Conservation (phyloP, 1,284 basidiomycete genomes). For the Puccinia horiana region DNA sequence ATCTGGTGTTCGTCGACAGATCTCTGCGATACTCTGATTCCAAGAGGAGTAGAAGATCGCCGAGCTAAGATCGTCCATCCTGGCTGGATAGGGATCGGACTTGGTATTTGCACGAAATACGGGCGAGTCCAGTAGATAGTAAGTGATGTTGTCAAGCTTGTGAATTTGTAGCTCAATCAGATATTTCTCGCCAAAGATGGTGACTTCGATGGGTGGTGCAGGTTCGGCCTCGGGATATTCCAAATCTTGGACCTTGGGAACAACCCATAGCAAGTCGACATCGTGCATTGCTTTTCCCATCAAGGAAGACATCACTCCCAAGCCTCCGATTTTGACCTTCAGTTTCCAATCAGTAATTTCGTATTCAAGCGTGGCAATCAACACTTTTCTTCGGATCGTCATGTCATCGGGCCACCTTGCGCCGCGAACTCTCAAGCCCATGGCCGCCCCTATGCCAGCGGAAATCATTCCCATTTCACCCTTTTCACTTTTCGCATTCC, state of each 20-base stretch:
- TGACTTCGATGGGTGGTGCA: slow-evolving; percentile 75
- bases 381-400: slow-evolving; percentile 79
- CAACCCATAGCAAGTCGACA: slow-evolving; percentile 85
- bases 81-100: slow-evolving; percentile 86
- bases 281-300: slow-evolving; percentile 97
- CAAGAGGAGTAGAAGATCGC: slow-evolving; percentile 95
- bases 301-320: slow-evolving; percentile 91
- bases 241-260: slow-evolving; percentile 74
- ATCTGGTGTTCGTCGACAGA: slow-evolving; percentile 76
- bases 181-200: slow-evolving; percentile 91
- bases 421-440: slow-evolving; percentile 38
- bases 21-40: slow-evolving; percentile 90
- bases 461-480: slow-evolving; percentile 42
- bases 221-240: slow-evolving; percentile 47
- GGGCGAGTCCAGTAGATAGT: slow-evolving; percentile 84
- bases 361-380: slow-evolving; percentile 88
- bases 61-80: slow-evolving; percentile 91
- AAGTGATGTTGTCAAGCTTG: slow-evolving; percentile 86
- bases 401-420: slow-evolving; percentile 92
- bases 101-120: slow-evolving; percentile 94
- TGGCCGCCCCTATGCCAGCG: slow-evolving; percentile 40
- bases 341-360: slow-evolving; percentile 94
- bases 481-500: slow-evolving; percentile 29
- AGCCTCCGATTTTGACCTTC: slow-evolving; percentile 92
- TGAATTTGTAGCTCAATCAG: slow-evolving; percentile 91